Base-by-base conservation (phyloP, 352 stramenopile species). In the Peronosclerospora sorghi region DNA sequence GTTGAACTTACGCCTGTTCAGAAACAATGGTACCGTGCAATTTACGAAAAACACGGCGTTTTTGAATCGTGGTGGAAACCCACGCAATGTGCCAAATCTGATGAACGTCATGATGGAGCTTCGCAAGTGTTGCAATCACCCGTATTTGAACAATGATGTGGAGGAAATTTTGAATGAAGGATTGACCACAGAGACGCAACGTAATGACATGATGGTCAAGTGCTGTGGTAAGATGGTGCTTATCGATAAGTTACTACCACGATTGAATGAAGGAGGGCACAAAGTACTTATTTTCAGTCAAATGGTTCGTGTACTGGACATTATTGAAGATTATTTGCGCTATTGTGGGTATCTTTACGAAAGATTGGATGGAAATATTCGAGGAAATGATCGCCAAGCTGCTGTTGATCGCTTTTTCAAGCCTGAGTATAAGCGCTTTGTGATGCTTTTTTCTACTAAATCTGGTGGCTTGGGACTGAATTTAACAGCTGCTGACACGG, bases 281-380 rank as follows among this genome's bases (percentile, higher is more conserved):
- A 94, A 97, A 27, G 90, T 99, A 20, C 74, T 99, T 12, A 91
- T 99, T 14, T 99, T 99, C 62, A 98, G 86, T 38, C 97, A 99
- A 68, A 95, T 96, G 80, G 96, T 97, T 35, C 95, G 95, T 26
- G 98, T 99, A 61, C 68, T 99, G 36, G 95, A 99, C 62, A 96
- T 99, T 24, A 92, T 99, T 15, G 95, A 99, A 56, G 96, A 99
- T 55, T 99, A 99, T 65, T 62, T 99, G 20, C 65, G 83, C 20
- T 83, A 82, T 35, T 77, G 91, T 21, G 75, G 82, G 2, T 94
- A 98, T 57, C 64, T 93, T 15, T 97, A 94, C 71, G 96, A 98
- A 56, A 80, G 96, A 10, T 91, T 99, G 48, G 97, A 99, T 63
- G 97, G 79, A 21, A 96, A 95, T 44, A 98, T 99, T 44, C 96